Base-by-base conservation (phyloP, 2,329 filamentous ascomycete species). In the Annulohypoxylon truncatum region DNA sequence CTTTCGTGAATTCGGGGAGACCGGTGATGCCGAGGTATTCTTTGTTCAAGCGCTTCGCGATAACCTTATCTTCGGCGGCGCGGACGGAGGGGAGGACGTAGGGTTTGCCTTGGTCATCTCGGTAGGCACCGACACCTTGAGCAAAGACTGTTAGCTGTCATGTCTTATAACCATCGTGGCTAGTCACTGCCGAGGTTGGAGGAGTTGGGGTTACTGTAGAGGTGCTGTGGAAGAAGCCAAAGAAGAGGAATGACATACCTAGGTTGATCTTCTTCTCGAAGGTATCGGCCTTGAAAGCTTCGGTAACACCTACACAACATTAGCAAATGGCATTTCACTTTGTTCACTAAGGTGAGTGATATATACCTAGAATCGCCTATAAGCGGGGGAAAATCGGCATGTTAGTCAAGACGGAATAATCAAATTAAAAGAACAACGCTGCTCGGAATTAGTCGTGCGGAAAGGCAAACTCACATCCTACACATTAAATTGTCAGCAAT, bases 1-100 rank as follows among this genome's bases (percentile, higher is more conserved):
- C 92, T 79, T 92, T 92, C 81, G 94, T 96, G 87, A 99, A 97
- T 75, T 94, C 88, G 71, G 94, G 93, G 47, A 98, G 88, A 85
- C 96, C 96, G 50, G 96, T 98, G 83, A 99, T 99, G 80, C 93
- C 94, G 71, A 95, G 93, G 81, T 98, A 98, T 83, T 98, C 96
- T 87, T 98, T 97, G 88, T 98, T 96, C 77, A 96, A 80, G 75
- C 89, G 87, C 71, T 88, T 84, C 56, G 90, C 83, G 68, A 97
- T 86, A 70, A 97, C 88, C 84, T 93, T 93, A 81, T 93, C 86
- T 87, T 98, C 96, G 67, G 95, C 96, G 76, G 91, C 83, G 79
- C 90, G 90, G 67, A 99, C 96, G 51, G 95, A 97, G 65, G 95
- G 95, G 68, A 99, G 92, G 70, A 99, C 95, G 81, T 95, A 98